Conservation (phyloP, 257 asterid species). For the Nicotiana benthamiana region DNA sequence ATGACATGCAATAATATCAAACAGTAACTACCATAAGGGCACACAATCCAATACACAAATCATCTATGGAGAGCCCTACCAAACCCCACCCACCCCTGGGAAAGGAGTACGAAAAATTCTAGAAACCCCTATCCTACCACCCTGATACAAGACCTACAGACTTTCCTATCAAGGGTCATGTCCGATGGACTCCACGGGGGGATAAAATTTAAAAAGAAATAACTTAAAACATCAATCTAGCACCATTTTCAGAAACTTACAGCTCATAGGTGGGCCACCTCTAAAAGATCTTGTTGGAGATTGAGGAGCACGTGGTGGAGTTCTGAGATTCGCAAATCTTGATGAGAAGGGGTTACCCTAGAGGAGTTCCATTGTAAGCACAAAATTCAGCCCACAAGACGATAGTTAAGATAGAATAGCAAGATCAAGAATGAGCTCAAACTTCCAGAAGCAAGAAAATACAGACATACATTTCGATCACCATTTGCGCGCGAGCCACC, state of each 20-base stretch:
- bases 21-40: no score
- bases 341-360: slow-evolving; percentile 55
- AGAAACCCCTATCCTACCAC: no score
- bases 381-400: neutral
- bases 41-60: no score
- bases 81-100: no score
- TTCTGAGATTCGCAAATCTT: slow-evolving; percentile 49
- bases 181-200: neutral
- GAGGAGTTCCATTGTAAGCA: slow-evolving; percentile 18
- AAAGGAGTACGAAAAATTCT: no score
- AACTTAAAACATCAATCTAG: neutral
- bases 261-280: slow-evolving; percentile 57
- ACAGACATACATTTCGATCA: slow-evolving; percentile 58
- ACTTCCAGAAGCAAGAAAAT: slow-evolving; percentile 1
- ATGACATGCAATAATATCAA: no score
- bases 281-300: slow-evolving; percentile 87
- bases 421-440: neutral
- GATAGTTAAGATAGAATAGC: neutral
- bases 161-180: no score
- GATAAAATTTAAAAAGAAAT: neutral
- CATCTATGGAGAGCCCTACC: no score
- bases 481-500: slow-evolving; percentile 88
- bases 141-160: no score
- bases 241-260: slow-evolving; percentile 35
- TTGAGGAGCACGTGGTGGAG: slow-evolving; percentile 63